A percentile compares a stretch with the other conserved stretches of the same genome.
phyloP scores from a whole-genome alignment of 192 early-diverging fungal species.

The Podila clonocystis region DNA sequence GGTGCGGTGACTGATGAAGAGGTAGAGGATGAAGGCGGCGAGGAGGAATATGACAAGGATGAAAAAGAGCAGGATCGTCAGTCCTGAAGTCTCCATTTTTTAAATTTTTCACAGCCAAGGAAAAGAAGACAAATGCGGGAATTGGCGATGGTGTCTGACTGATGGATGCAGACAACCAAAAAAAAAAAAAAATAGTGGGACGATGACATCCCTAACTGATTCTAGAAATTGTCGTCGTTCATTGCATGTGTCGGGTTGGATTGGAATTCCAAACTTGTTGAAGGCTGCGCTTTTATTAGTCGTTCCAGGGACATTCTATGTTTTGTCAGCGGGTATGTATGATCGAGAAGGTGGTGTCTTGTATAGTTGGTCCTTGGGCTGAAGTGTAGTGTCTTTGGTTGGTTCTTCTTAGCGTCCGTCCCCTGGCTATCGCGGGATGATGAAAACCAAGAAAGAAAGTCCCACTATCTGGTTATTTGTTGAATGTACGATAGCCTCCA shows the following conservation, averaged over 20 bases:
- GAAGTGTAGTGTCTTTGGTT: too few relatives aligned
- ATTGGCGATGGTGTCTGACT: neutral
- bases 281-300: neutral
- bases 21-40: conserved; percentile 59
- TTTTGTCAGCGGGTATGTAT: too few relatives aligned
- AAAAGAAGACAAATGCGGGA: neutral
- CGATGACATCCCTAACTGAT: neutral
- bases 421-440: too few relatives aligned
- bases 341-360: neutral
- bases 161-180: too few relatives aligned
- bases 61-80: conserved; percentile 57
- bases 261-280: neutral
- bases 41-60: conserved; percentile 57
- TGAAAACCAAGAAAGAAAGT: too few relatives aligned
- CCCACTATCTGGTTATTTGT: too few relatives aligned
- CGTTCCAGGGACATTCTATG: neutral
- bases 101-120: neutral
- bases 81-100: conserved; percentile 25
- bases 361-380: neutral
- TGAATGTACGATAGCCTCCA: too few relatives aligned
- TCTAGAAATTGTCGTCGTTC: neutral
- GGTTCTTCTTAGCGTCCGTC: too few relatives aligned
- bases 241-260: neutral
- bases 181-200: too few relatives aligned
- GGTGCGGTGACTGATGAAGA: conserved; percentile 60